phyloP scores from a whole-genome alignment of 176 grass and related monocot genomes.

The Oryza australiensis region DNA sequence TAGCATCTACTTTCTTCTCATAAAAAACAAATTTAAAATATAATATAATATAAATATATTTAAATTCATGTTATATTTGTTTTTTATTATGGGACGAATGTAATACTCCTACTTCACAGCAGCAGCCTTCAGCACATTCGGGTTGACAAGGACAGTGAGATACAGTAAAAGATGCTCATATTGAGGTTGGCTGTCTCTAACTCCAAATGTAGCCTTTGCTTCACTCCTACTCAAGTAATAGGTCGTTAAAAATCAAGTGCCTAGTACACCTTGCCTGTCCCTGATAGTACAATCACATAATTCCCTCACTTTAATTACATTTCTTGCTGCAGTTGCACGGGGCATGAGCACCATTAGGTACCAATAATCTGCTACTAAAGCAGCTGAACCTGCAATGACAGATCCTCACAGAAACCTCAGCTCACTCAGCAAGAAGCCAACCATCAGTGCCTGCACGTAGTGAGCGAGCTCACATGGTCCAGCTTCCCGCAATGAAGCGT shows the following conservation, averaged over 20 bases:
- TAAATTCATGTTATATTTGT: no score
- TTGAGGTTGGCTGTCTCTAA: conserved; percentile 28
- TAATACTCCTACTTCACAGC: not conserved
- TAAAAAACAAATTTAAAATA: no score
- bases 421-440: not conserved
- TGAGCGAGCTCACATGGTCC: not conserved
- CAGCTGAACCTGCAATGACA: not conserved
- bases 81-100: no score
- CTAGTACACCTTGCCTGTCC: conserved; percentile 8
- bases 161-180: conserved; percentile 2
- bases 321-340: conserved; percentile 11
- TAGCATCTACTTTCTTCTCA: no score
- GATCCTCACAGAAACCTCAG: not conserved
- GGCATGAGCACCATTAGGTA: not conserved
- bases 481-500: conserved; percentile 43
- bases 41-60: no score
- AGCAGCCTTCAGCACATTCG: not conserved
- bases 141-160: not conserved
- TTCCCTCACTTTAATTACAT: conserved; percentile 22
- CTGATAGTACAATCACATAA: not conserved
- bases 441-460: not conserved
- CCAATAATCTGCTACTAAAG: conserved; percentile 14
- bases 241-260: conserved; percentile 26
- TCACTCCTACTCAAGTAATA: conserved; percentile 57
- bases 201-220: conserved; percentile 38